Evolutionary conservation across 202 grass and related monocot genomes (phyloP), one percentile per base, ranked within the genome.

Genomic region (Hordeum pubiflorum): DNA sequence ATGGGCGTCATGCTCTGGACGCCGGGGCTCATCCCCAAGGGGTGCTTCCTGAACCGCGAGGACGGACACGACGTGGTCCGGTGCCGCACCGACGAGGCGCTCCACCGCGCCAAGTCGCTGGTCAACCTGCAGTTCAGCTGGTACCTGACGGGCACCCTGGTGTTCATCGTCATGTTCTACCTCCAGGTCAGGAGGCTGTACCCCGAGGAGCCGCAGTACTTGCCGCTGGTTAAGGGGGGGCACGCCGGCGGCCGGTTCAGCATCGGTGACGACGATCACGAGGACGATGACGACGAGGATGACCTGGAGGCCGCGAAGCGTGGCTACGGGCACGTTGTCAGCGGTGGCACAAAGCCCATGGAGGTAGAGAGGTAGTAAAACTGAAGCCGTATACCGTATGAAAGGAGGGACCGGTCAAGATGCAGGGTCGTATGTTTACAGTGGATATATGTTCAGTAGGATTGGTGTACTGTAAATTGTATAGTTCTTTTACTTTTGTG

Each of bases 1-100:
- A 91, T 93, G 91, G 94, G 94, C 12, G 52, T 91, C 67, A 93
- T 93, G 91, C 91, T 97, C n/a, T 93, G 94, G 91, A 97, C 94
- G 44, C 89, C 94, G 1, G 77, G 50, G 70, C 73, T 97, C 26
- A 65, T 93, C 38, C 79, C 91, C n/a, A 93, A 90, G 68, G 89
- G 87, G 0, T 97, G 94, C 87, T 97, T 88, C 91, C 66, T 97
- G 22, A 93, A 97, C 77, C 7, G 10, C 10, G 89, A 97, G 85
- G 94, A 93, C 13, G 94, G 85, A 0, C 94, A 97, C 79, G 67
- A 93, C 32, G 91, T 93, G 5, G 87, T 97, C 46, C 84, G 89
- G 15, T 97, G 94, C 77, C 89, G 86, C 65, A 86, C 75, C 14
- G 77, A 80, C 58, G 87, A 89, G 27, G 91, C 94, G 54, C 86